A percentile compares a stretch with the other conserved stretches of the same genome.
Conservation (phyloP, 805 yeast species). For the Cyberlindnera misumaiensis region DNA sequence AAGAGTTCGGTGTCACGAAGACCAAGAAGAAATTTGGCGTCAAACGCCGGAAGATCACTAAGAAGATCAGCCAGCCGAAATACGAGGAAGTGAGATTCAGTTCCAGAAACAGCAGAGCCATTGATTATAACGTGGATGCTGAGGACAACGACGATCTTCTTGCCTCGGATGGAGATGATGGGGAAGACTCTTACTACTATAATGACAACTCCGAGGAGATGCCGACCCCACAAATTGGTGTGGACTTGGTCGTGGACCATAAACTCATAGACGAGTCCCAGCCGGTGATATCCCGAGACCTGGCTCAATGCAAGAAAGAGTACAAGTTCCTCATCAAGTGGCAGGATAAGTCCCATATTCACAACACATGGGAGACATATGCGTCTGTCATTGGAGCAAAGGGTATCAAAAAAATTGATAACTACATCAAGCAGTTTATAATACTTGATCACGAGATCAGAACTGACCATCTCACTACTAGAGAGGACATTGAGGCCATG, state of each 20-base stretch:
- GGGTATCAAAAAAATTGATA: constrained; percentile 84
- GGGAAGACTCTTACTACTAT: constrained; percentile 24
- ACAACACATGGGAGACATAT: constrained; percentile 90
- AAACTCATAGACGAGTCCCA: constrained; percentile 35
- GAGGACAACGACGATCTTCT: constrained; percentile 41
- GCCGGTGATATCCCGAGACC: constrained; percentile 25
- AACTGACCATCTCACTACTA: constrained; percentile 72
- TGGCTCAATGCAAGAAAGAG: constrained; percentile 51
- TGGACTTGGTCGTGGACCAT: constrained; percentile 51
- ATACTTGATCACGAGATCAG: constrained; percentile 70
- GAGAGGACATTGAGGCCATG: constrained; percentile 91
- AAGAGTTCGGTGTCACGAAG: constrained; percentile 30
- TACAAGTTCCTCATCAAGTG: constrained; percentile 72
- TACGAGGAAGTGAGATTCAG: constrained; percentile 66
- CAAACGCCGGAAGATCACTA: constrained; percentile 15
- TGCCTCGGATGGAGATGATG: constrained; percentile 27
- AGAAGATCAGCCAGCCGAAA: constrained; percentile 12
- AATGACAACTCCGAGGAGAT: constrained; percentile 22
- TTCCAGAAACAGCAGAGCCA: constrained; percentile 54
- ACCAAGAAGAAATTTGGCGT: constrained; percentile 20
- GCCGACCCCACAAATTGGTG: constrained; percentile 24
- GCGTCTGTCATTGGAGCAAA: constrained; percentile 36
- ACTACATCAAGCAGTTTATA: constrained; percentile 76
- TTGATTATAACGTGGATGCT: constrained; percentile 71
- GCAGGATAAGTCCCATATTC: constrained; percentile 83